Conservation (phyloP, 306 rosid genomes). For the Gillenia trifoliata region DNA sequence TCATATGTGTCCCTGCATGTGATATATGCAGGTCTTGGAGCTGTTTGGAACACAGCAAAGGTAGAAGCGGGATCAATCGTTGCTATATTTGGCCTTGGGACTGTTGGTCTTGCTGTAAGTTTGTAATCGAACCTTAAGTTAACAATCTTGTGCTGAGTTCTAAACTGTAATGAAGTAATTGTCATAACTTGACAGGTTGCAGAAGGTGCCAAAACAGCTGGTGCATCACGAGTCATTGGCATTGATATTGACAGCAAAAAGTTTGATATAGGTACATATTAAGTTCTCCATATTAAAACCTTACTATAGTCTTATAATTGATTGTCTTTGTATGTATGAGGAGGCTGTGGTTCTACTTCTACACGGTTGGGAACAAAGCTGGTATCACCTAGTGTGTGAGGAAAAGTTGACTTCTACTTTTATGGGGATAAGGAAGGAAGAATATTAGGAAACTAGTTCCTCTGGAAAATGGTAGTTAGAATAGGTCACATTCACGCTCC, state of each 20-base stretch:
- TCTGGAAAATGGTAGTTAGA: neutral
- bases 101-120: slow-evolving; percentile 93
- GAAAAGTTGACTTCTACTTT: neutral
- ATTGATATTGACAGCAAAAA: slow-evolving; percentile 73
- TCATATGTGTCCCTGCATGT: neutral
- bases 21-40: slow-evolving; percentile 68
- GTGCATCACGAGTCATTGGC: slow-evolving; percentile 87
- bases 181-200: slow-evolving; percentile 57
- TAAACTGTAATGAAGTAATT: slow-evolving; percentile 11
- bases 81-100: slow-evolving; percentile 92
- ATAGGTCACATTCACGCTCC: neutral
- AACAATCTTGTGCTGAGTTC: slow-evolving; percentile 17
- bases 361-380: neutral
- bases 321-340: neutral
- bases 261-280: slow-evolving; percentile 55
- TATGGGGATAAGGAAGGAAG: neutral
- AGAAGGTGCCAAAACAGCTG: slow-evolving; percentile 92
- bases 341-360: neutral
- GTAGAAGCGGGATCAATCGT: slow-evolving; percentile 84
- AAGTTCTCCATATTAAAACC: slow-evolving; percentile 1
- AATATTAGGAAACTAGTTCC: neutral
- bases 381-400: neutral
- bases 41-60: slow-evolving; percentile 98
- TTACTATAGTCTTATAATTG: neutral
- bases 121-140: slow-evolving; percentile 7